Evolutionary conservation across 257 asterid species (phyloP).

Genomic region (Thymus quinquecostatus): DNA sequence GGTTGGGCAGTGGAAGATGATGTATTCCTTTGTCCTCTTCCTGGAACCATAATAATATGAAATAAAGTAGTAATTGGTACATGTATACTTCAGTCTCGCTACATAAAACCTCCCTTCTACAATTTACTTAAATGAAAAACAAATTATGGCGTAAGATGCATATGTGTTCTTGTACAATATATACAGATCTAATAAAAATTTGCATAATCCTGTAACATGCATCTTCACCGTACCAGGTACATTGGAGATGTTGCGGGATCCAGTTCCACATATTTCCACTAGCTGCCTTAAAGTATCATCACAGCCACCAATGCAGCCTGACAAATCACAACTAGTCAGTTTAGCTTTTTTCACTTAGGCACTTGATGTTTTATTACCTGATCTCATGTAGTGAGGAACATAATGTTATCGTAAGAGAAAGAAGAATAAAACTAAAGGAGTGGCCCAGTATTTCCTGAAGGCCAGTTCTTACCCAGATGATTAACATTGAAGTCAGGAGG

Average conservation of each 20-base stretch:
- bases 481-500: conserved; percentile 80
- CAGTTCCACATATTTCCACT: conserved; percentile 90
- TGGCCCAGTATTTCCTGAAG: conserved; percentile 21
- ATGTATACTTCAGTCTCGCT: background rate
- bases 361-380: conserved; percentile 15
- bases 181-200: conserved; percentile 10
- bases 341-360: conserved; percentile 23
- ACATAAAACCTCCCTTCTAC: background rate
- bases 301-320: conserved; percentile 99
- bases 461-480: conserved; percentile 72
- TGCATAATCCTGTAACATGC: background rate
- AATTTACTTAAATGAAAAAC: background rate
- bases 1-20: conserved; percentile 58
- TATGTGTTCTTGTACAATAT: background rate
- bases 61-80: conserved; percentile 21
- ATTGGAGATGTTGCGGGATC: conserved; percentile 68
- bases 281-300: conserved; percentile 80
- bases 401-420: conserved; percentile 13
- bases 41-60: conserved; percentile 42
- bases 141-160: background rate
- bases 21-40: conserved; percentile 71
- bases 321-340: conserved; percentile 28
- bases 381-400: conserved; percentile 17
- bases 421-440: conserved; percentile 11
- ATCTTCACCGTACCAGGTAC: conserved; percentile 54